These are phyloP conservation scores for Cryptococcus sp. DNA, from an alignment of 1,284 basidiomycete genomes.

Conservation along the genomic window DNA sequence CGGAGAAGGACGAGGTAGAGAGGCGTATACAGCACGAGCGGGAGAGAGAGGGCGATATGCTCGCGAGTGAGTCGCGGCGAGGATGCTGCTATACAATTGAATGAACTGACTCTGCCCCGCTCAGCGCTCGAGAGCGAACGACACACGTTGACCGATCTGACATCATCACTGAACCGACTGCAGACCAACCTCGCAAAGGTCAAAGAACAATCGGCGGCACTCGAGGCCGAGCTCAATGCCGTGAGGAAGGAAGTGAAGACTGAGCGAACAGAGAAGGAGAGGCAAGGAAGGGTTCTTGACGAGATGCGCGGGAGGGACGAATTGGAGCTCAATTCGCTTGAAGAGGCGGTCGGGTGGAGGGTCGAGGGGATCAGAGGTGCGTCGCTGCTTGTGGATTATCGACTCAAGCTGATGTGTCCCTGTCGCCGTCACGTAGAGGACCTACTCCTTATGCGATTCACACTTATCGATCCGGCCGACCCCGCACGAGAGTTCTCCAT, in stretches of 20 bases:
- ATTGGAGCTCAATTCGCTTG: conserved; percentile 63
- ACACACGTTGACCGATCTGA: conserved; percentile 36
- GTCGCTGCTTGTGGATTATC: conserved; percentile 17
- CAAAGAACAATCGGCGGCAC: conserved; percentile 33
- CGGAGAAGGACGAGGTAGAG: conserved; percentile 44
- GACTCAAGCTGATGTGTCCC: neutral
- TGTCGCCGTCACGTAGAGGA: conserved; percentile 54
- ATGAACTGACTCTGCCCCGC: neutral
- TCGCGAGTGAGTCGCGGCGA: conserved; percentile 36
- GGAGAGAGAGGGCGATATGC: conserved; percentile 47
- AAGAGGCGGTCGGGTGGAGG: conserved; percentile 64
- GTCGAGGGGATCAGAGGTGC: conserved; percentile 71
- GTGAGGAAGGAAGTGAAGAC: conserved; percentile 33
- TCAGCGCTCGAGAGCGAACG: conserved; percentile 47
- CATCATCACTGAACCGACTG: conserved; percentile 33
- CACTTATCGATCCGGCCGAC: conserved; percentile 64
- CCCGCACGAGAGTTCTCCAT: conserved; percentile 68
- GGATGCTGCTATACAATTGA: neutral
- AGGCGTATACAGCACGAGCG: conserved; percentile 45
- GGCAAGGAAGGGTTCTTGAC: conserved; percentile 66
- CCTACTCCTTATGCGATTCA: conserved; percentile 72
- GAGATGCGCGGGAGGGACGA: conserved; percentile 61
- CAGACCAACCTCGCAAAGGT: conserved; percentile 40
- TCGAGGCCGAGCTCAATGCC: conserved; percentile 39
- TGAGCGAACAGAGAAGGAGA: conserved; percentile 62